phyloP scores from a whole-genome alignment of 331 rosid species.

The Quercus phellos region DNA sequence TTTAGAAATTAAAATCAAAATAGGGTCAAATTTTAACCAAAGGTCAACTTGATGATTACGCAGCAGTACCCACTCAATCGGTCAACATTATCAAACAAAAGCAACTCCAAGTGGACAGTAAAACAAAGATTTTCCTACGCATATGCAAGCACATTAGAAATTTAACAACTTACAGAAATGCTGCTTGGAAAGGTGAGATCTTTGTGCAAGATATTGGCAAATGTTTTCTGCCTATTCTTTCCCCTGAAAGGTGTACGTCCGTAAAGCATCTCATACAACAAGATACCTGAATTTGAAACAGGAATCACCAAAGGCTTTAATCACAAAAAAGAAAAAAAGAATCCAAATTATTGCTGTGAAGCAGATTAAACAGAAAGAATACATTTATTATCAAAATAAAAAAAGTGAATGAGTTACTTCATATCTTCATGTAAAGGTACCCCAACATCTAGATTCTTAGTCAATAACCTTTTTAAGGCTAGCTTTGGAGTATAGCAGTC shows the following conservation, averaged over 20 bases:
- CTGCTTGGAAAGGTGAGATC: conserved; percentile 94
- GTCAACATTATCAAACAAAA: neutral
- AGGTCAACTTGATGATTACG: neutral
- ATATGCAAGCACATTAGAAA: neutral
- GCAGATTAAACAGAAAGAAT: neutral
- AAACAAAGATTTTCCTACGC: neutral
- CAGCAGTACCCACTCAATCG: neutral
- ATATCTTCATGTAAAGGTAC: neutral
- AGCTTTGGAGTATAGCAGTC: neutral
- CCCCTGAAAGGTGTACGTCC: conserved; percentile 98
- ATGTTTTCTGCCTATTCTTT: conserved; percentile 81
- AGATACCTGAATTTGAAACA: conserved; percentile 54
- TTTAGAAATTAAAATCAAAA: neutral
- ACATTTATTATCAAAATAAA: neutral
- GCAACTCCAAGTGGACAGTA: neutral
- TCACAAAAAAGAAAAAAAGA: neutral
- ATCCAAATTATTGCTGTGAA: neutral
- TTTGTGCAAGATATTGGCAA: conserved; percentile 78
- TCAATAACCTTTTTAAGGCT: neutral
- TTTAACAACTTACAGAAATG: conserved; percentile 48
- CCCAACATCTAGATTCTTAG: neutral
- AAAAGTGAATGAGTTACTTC: neutral
- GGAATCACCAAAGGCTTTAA: neutral
- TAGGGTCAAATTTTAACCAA: neutral
- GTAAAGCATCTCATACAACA: conserved; percentile 91